Evolutionary conservation across 2,329 filamentous ascomycete genomes (phyloP).

Genomic region (Epichloe festucae): DNA sequence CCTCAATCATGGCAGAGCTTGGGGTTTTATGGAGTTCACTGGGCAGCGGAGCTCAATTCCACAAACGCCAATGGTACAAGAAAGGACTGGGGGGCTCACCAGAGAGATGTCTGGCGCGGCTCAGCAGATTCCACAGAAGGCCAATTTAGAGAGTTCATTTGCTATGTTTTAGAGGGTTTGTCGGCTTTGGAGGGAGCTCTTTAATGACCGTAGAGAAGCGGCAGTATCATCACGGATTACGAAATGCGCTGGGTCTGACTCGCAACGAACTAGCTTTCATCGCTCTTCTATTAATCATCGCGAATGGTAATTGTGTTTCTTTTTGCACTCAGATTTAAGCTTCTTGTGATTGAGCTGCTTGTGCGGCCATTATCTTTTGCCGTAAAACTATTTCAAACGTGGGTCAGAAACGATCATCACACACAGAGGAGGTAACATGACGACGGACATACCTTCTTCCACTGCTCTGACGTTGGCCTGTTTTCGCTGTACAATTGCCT

Average conservation of each 20-base stretch:
- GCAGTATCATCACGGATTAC: background rate
- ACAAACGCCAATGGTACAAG: constrained; percentile 11
- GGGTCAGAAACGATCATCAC: background rate
- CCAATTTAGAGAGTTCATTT: constrained; percentile 19
- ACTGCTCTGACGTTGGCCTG: constrained; percentile 73
- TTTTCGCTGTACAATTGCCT: constrained; percentile 52
- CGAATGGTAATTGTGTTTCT: background rate
- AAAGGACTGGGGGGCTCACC: constrained; percentile 19
- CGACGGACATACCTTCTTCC: constrained; percentile 61
- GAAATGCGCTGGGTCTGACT: background rate
- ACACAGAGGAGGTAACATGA: background rate
- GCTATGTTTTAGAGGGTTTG: constrained; percentile 19
- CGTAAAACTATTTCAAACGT: constrained; percentile 20
- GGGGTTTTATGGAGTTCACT: constrained; percentile 21
- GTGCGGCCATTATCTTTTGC: constrained; percentile 13
- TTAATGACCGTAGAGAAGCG: background rate
- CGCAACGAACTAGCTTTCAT: background rate
- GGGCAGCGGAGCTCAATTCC: constrained; percentile 24
- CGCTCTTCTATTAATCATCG: background rate
- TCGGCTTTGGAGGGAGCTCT: constrained; percentile 6
- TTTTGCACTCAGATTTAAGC: background rate
- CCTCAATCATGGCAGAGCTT: constrained; percentile 18
- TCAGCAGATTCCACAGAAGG: constrained; percentile 12
- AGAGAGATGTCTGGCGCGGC: constrained; percentile 21
- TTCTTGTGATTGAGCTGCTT: constrained; percentile 1